Conservation (phyloP, 768 basidiomycete genomes). For the Tylopilus vinaceipallidus region DNA sequence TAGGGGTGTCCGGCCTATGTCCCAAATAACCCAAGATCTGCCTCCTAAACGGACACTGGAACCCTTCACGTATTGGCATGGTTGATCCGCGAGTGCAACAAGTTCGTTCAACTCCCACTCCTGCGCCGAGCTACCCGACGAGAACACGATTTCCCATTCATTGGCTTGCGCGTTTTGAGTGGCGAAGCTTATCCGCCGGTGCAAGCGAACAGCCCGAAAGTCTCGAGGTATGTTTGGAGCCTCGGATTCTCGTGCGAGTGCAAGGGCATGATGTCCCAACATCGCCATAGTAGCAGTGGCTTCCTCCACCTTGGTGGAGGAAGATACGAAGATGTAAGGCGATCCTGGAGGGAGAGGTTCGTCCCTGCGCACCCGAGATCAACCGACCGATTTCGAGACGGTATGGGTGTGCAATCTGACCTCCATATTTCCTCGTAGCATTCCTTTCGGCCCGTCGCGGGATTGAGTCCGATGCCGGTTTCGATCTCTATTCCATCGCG, state of each 20-base stretch:
- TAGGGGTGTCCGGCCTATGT: constrained; percentile 3
- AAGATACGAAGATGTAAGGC: constrained; percentile 23
- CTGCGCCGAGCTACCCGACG: constrained; percentile 12
- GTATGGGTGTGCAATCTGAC: constrained; percentile 1
- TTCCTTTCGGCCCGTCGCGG: constrained; percentile 18
- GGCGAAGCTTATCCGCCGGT: background rate
- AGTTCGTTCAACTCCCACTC: constrained; percentile 17
- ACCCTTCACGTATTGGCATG: background rate
- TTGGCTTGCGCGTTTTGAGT: background rate
- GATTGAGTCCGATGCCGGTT: constrained; percentile 23
- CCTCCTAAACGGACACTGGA: constrained; percentile 5
- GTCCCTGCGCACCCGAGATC: constrained; percentile 13
- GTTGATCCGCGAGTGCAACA: constrained; percentile 2
- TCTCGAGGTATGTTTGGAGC: background rate
- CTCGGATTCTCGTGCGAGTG: constrained; percentile 16
- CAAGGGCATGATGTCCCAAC: constrained; percentile 23
- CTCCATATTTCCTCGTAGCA: constrained; percentile 24
- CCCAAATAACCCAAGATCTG: constrained; percentile 24
- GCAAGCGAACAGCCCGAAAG: constrained; percentile 22
- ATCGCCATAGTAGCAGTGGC: constrained; percentile 24
- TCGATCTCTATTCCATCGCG: constrained; percentile 26
- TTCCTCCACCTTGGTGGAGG: constrained; percentile 5
- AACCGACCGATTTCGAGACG: background rate
- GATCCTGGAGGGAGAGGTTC: constrained; percentile 13
- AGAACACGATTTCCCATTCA: constrained; percentile 13